A percentile compares a stretch with the other conserved stretches of the same genome.
These are phyloP conservation scores for Suaeda aralocaspica DNA, from an alignment of 148 eudicot genomes.

Conservation along the genomic window DNA sequence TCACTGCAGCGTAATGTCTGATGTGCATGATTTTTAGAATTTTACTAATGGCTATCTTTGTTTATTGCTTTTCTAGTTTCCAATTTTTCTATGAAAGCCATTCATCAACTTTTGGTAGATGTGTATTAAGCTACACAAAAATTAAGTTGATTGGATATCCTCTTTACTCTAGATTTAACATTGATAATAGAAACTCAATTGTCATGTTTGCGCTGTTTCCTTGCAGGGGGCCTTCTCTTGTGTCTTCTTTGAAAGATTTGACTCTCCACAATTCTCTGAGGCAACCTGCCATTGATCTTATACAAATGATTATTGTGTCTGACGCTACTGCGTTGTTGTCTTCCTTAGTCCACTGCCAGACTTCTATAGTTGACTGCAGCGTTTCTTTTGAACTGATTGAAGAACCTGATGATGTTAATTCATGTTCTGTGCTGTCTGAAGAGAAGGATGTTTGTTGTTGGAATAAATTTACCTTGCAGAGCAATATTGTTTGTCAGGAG, in stretches of 20 bases:
- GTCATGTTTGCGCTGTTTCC: constrained; percentile 16
- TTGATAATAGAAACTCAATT: background rate
- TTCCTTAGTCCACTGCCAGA: constrained; percentile 44
- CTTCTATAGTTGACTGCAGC: constrained; percentile 28
- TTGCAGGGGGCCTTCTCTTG: constrained; percentile 89
- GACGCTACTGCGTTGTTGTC: constrained; percentile 82
- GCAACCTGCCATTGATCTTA: constrained; percentile 93
- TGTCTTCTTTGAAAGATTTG: constrained; percentile 79
- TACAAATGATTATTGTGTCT: constrained; percentile 79
- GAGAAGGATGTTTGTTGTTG: constrained; percentile 63
- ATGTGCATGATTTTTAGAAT: background rate
- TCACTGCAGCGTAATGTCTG: background rate
- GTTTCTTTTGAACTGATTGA: constrained; percentile 32
- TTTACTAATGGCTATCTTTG: constrained; percentile 1
- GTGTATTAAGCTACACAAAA: background rate
- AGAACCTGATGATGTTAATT: constrained; percentile 49
- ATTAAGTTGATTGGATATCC: background rate
- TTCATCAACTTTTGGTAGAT: background rate
- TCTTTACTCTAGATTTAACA: background rate
- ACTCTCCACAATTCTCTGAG: constrained; percentile 72
- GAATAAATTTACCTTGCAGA: constrained; percentile 59
- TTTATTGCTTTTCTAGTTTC: background rate
- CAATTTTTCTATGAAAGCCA: constrained; percentile 2
- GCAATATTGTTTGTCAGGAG: constrained; percentile 47
- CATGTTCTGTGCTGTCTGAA: constrained; percentile 33